Conservation (phyloP, 345 rosid genomes). For the Euphorbia pulcherrima region DNA sequence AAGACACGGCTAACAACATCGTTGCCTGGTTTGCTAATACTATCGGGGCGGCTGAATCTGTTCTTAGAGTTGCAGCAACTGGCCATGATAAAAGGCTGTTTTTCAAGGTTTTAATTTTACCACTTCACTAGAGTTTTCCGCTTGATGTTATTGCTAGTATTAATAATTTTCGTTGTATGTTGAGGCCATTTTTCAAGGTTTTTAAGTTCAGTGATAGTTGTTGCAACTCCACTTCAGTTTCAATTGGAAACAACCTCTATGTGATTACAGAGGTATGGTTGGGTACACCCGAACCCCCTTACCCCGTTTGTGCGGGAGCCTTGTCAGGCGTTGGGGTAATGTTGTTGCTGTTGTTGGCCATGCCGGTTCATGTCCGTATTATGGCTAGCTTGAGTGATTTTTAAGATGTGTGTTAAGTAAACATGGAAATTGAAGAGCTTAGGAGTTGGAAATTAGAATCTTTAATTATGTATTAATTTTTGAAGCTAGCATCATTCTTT, state of each 20-base stretch:
- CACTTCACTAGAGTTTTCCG: neutral
- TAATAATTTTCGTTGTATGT: neutral
- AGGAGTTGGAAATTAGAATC: neutral
- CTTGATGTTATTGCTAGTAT: neutral
- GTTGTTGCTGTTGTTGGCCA: too few relatives aligned
- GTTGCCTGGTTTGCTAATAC: constrained; percentile 88
- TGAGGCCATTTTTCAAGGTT: too few relatives aligned
- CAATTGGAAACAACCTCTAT: too few relatives aligned
- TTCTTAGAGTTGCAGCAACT: constrained; percentile 91
- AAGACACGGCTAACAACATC: constrained; percentile 73
- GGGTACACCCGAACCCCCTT: too few relatives aligned
- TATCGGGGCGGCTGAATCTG: constrained; percentile 89
- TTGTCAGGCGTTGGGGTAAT: too few relatives aligned
- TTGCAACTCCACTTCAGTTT: too few relatives aligned
- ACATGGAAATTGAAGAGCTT: too few relatives aligned
- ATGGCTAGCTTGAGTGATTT: neutral
- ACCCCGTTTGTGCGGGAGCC: too few relatives aligned
- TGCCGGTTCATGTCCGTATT: neutral
- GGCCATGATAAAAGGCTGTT: constrained; percentile 92
- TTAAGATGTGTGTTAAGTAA: too few relatives aligned
- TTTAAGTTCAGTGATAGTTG: too few relatives aligned
- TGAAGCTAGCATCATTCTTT: neutral
- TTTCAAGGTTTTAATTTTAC: constrained; percentile 45
- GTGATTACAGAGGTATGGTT: too few relatives aligned
- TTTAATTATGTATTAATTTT: neutral